Percentiles rank a stretch among this genome's conserved stretches.
These are phyloP conservation scores for Rhodotorula sp. DNA, from an alignment of 1,284 basidiomycete genomes.

Conservation along the genomic window DNA sequence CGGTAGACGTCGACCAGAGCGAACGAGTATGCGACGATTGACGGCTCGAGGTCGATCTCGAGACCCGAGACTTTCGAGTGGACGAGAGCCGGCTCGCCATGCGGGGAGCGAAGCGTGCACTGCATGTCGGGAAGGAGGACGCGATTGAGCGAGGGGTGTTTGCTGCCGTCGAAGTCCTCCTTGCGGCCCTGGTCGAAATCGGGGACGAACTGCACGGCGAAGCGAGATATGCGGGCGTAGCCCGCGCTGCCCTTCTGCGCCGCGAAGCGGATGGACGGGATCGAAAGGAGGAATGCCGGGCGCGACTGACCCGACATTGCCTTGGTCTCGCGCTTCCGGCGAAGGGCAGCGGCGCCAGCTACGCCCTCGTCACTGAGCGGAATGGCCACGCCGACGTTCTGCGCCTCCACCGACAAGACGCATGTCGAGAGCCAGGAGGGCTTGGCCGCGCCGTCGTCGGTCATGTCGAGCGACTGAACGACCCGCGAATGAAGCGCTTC, in stretches of 20 bases:
- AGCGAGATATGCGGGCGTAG: slow-evolving; percentile 66
- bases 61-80: slow-evolving; percentile 80
- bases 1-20: slow-evolving; percentile 81
- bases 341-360: slow-evolving; percentile 51
- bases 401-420: slow-evolving; percentile 64
- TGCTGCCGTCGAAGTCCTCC: slow-evolving; percentile 69
- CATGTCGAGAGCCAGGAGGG: slow-evolving; percentile 67
- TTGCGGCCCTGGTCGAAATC: slow-evolving; percentile 74
- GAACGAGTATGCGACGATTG: slow-evolving; percentile 74
- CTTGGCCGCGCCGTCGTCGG: slow-evolving; percentile 48
- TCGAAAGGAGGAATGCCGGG: slow-evolving; percentile 79
- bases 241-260: slow-evolving; percentile 76
- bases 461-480: slow-evolving; percentile 62
- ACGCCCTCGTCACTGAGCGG: slow-evolving; percentile 57
- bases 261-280: slow-evolving; percentile 69
- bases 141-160: slow-evolving; percentile 70
- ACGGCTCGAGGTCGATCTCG: slow-evolving; percentile 77
- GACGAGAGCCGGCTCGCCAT: slow-evolving; percentile 59
- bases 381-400: slow-evolving; percentile 78
- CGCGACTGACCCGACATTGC: slow-evolving; percentile 57
- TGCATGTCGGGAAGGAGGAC: slow-evolving; percentile 74
- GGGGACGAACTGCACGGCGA: slow-evolving; percentile 79
- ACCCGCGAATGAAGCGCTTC: slow-evolving; percentile 76
- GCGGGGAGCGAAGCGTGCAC: slow-evolving; percentile 64
- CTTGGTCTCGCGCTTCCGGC: neutral